Evolutionary conservation across 116 monocot genomes (phyloP).

Genomic region (Papilionanthe hybrid): DNA sequence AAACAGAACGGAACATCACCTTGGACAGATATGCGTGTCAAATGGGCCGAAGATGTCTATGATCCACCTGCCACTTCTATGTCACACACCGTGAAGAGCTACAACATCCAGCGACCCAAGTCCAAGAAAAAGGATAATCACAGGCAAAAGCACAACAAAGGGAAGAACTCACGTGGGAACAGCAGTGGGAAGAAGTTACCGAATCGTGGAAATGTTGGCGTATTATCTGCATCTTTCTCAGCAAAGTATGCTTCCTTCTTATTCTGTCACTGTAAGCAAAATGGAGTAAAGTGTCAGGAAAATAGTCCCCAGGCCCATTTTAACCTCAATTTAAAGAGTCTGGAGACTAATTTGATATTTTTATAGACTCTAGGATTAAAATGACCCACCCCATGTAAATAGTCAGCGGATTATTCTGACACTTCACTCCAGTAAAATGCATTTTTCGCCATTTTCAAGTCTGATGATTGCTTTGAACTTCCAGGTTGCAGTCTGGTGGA

Average conservation of each 20-base stretch:
- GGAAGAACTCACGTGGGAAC: constrained; percentile 29
- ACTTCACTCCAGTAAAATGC: neutral
- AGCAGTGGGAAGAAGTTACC: constrained; percentile 24
- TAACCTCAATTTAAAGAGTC: too few relatives aligned
- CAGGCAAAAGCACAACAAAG: constrained; percentile 53
- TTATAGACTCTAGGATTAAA: too few relatives aligned
- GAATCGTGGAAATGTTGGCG: constrained; percentile 11
- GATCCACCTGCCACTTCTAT: constrained; percentile 65
- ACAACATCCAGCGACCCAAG: constrained; percentile 30
- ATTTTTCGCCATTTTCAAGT: neutral
- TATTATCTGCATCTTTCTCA: neutral
- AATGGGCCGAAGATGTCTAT: constrained; percentile 84
- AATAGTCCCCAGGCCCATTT: too few relatives aligned
- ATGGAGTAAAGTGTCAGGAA: too few relatives aligned
- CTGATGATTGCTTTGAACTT: neutral
- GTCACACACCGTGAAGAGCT: constrained; percentile 60
- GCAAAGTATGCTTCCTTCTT: constrained; percentile 13
- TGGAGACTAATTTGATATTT: too few relatives aligned
- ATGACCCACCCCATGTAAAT: too few relatives aligned
- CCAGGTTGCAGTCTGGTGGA: neutral
- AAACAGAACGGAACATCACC: constrained; percentile 27
- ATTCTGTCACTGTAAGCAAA: neutral
- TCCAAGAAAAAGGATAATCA: constrained; percentile 48
- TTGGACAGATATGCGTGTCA: constrained; percentile 38
- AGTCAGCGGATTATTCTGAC: too few relatives aligned